Base-by-base conservation (phyloP, 768 basidiomycete species). In the Candolleomyces efflorescens region DNA sequence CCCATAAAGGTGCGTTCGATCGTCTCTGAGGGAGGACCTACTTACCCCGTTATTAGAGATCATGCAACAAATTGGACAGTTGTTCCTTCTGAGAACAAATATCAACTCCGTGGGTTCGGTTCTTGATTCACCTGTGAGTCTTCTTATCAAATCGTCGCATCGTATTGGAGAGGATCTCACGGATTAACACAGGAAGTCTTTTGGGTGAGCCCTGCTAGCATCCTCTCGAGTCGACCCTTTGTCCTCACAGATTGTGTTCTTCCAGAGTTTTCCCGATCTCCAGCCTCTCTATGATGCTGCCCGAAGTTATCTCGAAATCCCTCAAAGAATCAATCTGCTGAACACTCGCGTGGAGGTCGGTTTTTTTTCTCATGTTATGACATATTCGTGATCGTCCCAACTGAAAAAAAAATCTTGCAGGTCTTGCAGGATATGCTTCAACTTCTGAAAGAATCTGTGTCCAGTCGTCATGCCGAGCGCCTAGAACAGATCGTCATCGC, bases 341-440 rank as follows among this genome's bases (percentile, higher is more conserved):
- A 97, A 96, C 71, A 91, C 93, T 45, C 88, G 95, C 59, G 94
- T 97, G 37, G 95, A 94, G 78, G 93, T 89, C 61, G 55, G 79
- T 43, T 32, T 32, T 54, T n/a, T 48, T 60, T 59, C 59, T 43
- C 58, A 51, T 56, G 41, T 20, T 17, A 24, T 58, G 26, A 59
- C 22, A 55, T 18, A 22, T 49, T 51, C 32, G 45, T 56, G 20
- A 50, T 49, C 47, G 13, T 32, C 11, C 32, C 32, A 32, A 32
- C 32, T 37, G 49, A 52, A 43, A 46, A 43, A 46, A 26, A 39
- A 18, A 49, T 51, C 22, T 45, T 41, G 37, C 63, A 94, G 92
- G 91, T 98, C 52, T 74, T 98, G 37, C 95, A 98, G 79, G 95
- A 98, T 70, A 96, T 98, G 91, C 83, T 98, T 11, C 89, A 94